Percentiles rank a stretch among this genome's conserved stretches.
Conservation (phyloP, 257 asterid species). For the Striga asiatica region DNA sequence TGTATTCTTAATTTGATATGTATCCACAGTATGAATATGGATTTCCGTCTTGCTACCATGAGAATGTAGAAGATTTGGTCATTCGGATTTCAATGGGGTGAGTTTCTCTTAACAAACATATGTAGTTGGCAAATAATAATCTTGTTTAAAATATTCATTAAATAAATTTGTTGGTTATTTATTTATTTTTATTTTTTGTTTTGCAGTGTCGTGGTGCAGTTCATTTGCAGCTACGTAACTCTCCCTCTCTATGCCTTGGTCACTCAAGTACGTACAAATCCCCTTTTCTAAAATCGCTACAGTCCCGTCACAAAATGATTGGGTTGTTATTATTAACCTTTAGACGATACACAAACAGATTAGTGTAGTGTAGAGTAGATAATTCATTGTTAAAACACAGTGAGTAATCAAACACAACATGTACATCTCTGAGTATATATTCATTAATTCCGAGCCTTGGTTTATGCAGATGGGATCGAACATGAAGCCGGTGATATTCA, state of each 20-base stretch:
- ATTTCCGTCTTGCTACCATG: slow-evolving; percentile 76
- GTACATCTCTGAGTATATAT: too few species aligned
- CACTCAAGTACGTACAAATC: slow-evolving; percentile 68
- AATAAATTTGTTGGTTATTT: too few species aligned
- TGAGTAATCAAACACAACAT: too few species aligned
- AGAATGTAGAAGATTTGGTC: slow-evolving; percentile 45
- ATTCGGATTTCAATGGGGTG: slow-evolving; percentile 82
- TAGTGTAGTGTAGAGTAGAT: too few species aligned
- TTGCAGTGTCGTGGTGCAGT: slow-evolving; percentile 51
- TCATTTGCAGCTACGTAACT: slow-evolving; percentile 81
- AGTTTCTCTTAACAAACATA: background rate
- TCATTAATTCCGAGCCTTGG: too few species aligned
- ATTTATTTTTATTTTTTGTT: background rate
- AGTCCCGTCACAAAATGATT: too few species aligned
- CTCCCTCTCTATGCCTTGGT: slow-evolving; percentile 92
- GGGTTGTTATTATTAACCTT: too few species aligned
- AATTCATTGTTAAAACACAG: too few species aligned
- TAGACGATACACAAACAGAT: too few species aligned
- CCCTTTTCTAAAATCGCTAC: background rate
- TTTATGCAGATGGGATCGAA: slow-evolving; percentile 87
- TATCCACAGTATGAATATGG: slow-evolving; percentile 58
- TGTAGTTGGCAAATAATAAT: too few species aligned
- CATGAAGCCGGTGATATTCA: slow-evolving; percentile 72
- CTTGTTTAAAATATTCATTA: too few species aligned
- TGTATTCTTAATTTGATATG: background rate